Evolutionary conservation across 2,329 filamentous ascomycete species (phyloP).

Genomic region (Venturia carpophila): DNA sequence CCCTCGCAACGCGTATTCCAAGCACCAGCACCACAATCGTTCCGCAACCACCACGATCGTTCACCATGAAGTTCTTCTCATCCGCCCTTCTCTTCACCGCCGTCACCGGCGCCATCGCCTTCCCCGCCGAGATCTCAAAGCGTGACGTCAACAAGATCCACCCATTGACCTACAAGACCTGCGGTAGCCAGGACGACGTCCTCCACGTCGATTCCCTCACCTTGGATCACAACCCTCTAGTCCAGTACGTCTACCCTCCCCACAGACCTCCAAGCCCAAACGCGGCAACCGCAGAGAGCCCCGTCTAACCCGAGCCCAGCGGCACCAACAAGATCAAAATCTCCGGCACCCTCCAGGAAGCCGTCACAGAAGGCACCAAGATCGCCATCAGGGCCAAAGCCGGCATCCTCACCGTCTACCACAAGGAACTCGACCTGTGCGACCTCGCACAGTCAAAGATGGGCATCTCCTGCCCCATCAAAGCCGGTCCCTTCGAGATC

Average conservation of each 20-base stretch:
- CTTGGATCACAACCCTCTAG: neutral
- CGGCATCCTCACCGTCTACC: neutral
- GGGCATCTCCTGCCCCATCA: neutral
- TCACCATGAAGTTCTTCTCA: constrained; percentile 5
- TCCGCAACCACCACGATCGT: neutral
- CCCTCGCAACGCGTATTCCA: neutral
- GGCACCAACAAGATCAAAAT: neutral
- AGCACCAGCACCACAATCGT: neutral
- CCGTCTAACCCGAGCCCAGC: neutral
- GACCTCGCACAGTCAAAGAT: neutral
- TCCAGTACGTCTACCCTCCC: neutral
- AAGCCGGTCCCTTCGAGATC: neutral
- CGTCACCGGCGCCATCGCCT: neutral
- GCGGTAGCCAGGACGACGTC: neutral
- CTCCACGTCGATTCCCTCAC: neutral
- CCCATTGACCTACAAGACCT: neutral
- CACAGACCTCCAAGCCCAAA: neutral
- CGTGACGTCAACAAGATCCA: neutral
- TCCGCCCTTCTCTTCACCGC: constrained; percentile 6
- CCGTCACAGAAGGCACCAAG: neutral
- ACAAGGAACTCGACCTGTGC: neutral
- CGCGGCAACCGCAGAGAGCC: neutral
- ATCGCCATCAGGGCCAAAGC: neutral
- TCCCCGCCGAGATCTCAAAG: neutral
- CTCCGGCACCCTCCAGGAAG: neutral